A percentile compares a stretch with the other conserved stretches of the same genome.
Conservation (phyloP, 2,329 filamentous ascomycete species). For the Pseudogymnoascus sp. region DNA sequence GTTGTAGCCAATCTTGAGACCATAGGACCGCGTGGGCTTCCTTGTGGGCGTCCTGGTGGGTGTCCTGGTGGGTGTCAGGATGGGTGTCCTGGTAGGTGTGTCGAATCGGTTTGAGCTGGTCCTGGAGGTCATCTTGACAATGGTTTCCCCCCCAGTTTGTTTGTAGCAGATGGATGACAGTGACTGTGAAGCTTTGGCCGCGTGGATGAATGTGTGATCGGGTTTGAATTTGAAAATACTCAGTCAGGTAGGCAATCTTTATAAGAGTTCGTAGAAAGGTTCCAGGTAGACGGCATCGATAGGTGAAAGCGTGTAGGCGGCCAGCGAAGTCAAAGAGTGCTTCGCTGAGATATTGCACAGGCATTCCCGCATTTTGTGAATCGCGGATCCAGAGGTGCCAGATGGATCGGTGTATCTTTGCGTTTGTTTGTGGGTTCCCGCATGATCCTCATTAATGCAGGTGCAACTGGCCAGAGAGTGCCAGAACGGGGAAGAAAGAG, state of each 20-base stretch:
- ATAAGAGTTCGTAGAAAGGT: neutral
- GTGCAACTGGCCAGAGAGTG: neutral
- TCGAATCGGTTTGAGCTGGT: neutral
- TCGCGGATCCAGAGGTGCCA: neutral
- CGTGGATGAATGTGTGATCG: neutral
- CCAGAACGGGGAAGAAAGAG: neutral
- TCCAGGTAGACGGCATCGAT: neutral
- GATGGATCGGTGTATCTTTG: neutral
- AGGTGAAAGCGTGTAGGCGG: neutral
- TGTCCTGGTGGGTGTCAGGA: neutral
- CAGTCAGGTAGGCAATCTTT: neutral
- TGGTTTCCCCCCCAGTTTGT: neutral
- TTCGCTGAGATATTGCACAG: neutral
- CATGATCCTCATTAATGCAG: slow-evolving; percentile 3
- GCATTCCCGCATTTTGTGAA: neutral
- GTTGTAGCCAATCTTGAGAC: neutral
- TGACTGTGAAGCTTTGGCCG: neutral
- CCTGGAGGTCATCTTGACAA: neutral
- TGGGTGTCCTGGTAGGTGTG: neutral
- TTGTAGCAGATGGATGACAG: neutral
- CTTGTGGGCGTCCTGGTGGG: neutral
- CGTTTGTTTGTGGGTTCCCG: slow-evolving; percentile 5
- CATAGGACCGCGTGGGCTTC: neutral
- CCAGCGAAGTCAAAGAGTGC: neutral
- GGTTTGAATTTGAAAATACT: neutral